phyloP scores from a whole-genome alignment of 176 grass and related monocot genomes.

The Oryza brachyantha region DNA sequence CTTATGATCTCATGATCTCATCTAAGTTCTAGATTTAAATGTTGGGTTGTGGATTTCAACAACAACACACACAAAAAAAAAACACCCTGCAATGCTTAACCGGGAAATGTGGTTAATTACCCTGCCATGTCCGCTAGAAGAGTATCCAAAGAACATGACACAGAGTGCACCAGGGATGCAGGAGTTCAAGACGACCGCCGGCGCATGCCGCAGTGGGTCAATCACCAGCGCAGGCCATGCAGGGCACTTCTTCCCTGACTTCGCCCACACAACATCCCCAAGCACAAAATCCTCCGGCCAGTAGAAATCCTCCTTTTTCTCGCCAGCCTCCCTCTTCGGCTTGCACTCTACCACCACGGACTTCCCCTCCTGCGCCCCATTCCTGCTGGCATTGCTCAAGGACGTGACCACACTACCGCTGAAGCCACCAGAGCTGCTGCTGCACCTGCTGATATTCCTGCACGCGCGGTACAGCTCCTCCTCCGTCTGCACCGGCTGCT shows the following conservation, averaged over 20 bases:
- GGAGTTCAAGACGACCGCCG: slow-evolving; percentile 68
- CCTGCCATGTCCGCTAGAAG: slow-evolving; percentile 53
- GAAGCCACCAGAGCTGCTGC: slow-evolving; percentile 20
- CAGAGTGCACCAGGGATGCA: slow-evolving; percentile 73
- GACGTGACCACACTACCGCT: slow-evolving; percentile 53
- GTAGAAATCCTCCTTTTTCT: slow-evolving; percentile 52
- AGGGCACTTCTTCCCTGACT: slow-evolving; percentile 60
- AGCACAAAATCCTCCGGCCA: slow-evolving; percentile 74
- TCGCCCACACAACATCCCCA: slow-evolving; percentile 82
- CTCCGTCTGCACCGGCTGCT: background rate
- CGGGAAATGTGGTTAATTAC: slow-evolving; percentile 36
- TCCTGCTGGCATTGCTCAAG: slow-evolving; percentile 26
- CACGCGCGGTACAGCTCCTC: slow-evolving; percentile 40
- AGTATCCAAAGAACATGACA: slow-evolving; percentile 82
- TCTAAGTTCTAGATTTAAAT: background rate
- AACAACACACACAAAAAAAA: background rate
- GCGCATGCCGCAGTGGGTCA: slow-evolving; percentile 65
- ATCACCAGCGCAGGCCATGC: slow-evolving; percentile 87
- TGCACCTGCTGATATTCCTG: slow-evolving; percentile 39
- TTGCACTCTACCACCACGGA: slow-evolving; percentile 38
- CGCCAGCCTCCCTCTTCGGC: slow-evolving; percentile 31
- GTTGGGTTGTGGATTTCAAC: background rate
- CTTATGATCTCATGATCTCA: no score
- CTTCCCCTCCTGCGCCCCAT: background rate
- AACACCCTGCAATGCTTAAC: background rate